Conservation (phyloP, 306 rosid genomes). For the Fagus sylvatica region DNA sequence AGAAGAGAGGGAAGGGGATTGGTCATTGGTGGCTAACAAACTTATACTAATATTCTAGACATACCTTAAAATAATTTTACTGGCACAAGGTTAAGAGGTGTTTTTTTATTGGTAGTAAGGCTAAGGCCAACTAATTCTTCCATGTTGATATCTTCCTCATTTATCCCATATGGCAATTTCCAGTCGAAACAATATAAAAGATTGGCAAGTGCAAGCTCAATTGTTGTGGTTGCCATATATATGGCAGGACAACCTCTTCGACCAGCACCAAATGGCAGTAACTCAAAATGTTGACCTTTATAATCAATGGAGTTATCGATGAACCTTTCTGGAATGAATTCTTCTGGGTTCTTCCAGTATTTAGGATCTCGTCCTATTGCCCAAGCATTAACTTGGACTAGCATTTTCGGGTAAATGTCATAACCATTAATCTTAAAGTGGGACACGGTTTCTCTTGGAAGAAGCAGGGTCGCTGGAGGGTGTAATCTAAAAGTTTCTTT, state of each 20-base stretch:
- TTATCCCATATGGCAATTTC: slow-evolving; percentile 40
- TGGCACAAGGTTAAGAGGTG: slow-evolving; percentile 37
- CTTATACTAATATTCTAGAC: no score
- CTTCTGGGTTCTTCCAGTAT: slow-evolving; percentile 41
- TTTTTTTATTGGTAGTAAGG: slow-evolving; percentile 34
- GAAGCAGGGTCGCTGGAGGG: slow-evolving; percentile 39
- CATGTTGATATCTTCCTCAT: slow-evolving; percentile 43
- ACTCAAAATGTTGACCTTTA: slow-evolving; percentile 43
- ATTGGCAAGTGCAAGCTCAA: slow-evolving; percentile 45
- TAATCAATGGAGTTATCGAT: slow-evolving; percentile 25
- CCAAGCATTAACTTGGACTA: slow-evolving; percentile 34
- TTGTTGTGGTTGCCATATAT: slow-evolving; percentile 20
- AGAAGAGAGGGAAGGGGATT: no score
- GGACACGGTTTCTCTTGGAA: slow-evolving; percentile 42
- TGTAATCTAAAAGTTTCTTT: slow-evolving; percentile 53
- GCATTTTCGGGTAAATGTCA: slow-evolving; percentile 30
- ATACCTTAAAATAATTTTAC: background rate
- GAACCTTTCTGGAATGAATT: slow-evolving; percentile 55
- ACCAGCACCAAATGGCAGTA: slow-evolving; percentile 53
- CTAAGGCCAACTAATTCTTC: slow-evolving; percentile 35
- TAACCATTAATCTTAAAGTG: slow-evolving; percentile 25
- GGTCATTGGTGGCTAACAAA: no score
- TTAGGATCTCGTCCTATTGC: slow-evolving; percentile 44
- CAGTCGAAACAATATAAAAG: slow-evolving; percentile 46
- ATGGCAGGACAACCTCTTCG: slow-evolving; percentile 46